Evolutionary conservation across 2,329 filamentous ascomycete genomes (phyloP).

Genomic region (Diaporthe humulicola): DNA sequence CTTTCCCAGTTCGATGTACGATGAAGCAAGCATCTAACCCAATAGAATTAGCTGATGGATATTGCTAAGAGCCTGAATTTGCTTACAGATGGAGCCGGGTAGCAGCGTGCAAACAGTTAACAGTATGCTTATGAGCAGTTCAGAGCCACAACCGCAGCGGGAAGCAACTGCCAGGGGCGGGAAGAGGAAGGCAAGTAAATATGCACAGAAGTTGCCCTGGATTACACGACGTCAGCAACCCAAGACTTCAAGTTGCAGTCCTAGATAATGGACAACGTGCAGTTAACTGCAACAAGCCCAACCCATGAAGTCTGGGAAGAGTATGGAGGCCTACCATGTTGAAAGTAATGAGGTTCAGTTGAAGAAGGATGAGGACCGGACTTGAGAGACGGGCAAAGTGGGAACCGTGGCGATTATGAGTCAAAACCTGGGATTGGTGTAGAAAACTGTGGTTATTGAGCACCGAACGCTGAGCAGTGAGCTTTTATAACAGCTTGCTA

Average conservation of each 20-base stretch:
- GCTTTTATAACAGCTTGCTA: not conserved
- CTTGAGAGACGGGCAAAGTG: not conserved
- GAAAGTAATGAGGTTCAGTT: not conserved
- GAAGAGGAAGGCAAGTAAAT: not conserved
- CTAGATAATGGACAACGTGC: not conserved
- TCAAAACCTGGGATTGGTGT: not conserved
- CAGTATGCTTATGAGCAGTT: not conserved
- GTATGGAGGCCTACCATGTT: not conserved
- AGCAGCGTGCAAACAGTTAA: not conserved
- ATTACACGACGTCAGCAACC: not conserved
- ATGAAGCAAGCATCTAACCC: not conserved
- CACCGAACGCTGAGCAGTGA: not conserved
- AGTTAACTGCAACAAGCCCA: too few relatives aligned
- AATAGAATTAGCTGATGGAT: not conserved
- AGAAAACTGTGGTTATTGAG: not conserved
- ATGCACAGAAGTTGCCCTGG: not conserved
- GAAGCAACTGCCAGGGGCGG: not conserved
- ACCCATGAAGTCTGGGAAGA: not conserved
- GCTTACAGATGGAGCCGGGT: not conserved
- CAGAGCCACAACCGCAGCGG: not conserved
- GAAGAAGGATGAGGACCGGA: not conserved
- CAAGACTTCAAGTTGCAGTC: not conserved
- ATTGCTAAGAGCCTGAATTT: not conserved
- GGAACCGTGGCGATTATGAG: not conserved
- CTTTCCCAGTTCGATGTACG: not conserved